Percentiles rank a stretch among this genome's conserved stretches.
Conservation (phyloP, 495 filamentous ascomycete genomes). For the Lasiosphaeria ovina region DNA sequence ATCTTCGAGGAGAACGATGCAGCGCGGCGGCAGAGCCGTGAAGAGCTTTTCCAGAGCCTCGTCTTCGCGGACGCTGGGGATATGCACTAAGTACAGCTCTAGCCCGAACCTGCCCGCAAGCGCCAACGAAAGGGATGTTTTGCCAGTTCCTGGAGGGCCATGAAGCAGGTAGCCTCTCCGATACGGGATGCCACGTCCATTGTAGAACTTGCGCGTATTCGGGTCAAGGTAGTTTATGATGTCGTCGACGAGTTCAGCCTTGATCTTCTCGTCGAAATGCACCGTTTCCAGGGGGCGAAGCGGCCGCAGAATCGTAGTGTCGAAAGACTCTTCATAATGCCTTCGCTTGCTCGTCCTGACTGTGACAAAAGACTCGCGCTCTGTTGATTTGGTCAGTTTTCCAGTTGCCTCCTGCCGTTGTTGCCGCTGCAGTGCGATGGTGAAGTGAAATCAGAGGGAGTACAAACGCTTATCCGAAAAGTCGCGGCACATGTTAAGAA, state of each 20-base stretch:
- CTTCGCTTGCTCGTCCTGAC: conserved; percentile 31
- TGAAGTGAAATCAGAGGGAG: no score
- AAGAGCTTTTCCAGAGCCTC: conserved; percentile 54
- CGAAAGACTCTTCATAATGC: conserved; percentile 37
- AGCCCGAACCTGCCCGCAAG: conserved; percentile 63
- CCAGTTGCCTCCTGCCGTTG: no score
- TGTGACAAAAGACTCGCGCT: conserved; percentile 44
- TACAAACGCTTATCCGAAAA: conserved; percentile 41
- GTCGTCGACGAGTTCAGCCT: conserved; percentile 66
- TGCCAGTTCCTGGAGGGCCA: conserved; percentile 67
- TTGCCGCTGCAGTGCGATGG: no score
- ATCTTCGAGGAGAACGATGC: conserved; percentile 66
- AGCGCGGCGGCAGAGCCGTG: conserved; percentile 56
- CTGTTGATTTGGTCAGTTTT: not conserved
- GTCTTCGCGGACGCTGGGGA: conserved; percentile 49
- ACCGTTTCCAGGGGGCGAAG: conserved; percentile 47
- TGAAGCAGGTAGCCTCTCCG: conserved; percentile 62
- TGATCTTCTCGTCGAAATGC: conserved; percentile 54
- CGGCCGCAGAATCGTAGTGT: conserved; percentile 43
- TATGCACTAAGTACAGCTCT: conserved; percentile 61
- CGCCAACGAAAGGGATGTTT: conserved; percentile 61
- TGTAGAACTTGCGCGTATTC: conserved; percentile 66
- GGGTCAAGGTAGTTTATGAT: conserved; percentile 79
- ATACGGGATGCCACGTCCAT: conserved; percentile 64
- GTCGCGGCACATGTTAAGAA: conserved; percentile 42